Conservation (phyloP, 805 yeast species). For the Kodamaea neixiangensis region DNA sequence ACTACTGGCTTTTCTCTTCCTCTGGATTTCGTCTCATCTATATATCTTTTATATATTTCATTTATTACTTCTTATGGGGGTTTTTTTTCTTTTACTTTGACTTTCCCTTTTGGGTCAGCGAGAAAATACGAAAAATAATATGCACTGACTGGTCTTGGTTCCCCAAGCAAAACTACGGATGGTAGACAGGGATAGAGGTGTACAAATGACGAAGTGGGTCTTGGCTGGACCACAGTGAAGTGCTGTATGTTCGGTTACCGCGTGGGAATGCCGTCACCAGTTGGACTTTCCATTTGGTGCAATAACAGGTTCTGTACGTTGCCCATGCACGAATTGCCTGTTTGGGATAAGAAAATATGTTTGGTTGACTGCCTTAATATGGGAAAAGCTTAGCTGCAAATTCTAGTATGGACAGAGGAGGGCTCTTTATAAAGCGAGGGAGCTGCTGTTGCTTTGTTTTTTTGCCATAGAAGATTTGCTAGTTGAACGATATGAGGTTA, state of each 20-base stretch:
- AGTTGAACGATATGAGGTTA: not conserved
- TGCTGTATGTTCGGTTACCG: not conserved
- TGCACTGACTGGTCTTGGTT: not conserved
- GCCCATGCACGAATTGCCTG: not conserved
- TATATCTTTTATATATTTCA: too few relatives aligned
- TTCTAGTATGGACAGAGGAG: not conserved
- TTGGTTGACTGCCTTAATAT: not conserved
- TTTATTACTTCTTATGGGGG: not conserved
- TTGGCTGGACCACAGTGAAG: not conserved
- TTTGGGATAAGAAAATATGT: not conserved
- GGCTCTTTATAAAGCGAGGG: not conserved
- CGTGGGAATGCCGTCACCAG: too few relatives aligned
- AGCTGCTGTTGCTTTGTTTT: not conserved
- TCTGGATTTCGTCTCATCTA: slow-evolving; percentile 8
- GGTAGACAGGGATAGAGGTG: too few relatives aligned
- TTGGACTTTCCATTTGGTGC: too few relatives aligned
- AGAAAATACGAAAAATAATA: not conserved
- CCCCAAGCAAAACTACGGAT: too few relatives aligned
- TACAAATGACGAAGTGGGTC: not conserved
- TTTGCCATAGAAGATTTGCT: not conserved
- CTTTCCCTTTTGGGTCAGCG: not conserved
- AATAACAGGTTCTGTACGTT: too few relatives aligned
- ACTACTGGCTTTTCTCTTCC: not conserved
- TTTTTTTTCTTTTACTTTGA: not conserved
- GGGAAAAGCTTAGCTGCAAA: not conserved